A percentile compares a stretch with the other conserved stretches of the same genome.
These are phyloP conservation scores for Akanthomyces uredinophilus DNA, from an alignment of 2,329 filamentous ascomycete species.

Conservation along the genomic window DNA sequence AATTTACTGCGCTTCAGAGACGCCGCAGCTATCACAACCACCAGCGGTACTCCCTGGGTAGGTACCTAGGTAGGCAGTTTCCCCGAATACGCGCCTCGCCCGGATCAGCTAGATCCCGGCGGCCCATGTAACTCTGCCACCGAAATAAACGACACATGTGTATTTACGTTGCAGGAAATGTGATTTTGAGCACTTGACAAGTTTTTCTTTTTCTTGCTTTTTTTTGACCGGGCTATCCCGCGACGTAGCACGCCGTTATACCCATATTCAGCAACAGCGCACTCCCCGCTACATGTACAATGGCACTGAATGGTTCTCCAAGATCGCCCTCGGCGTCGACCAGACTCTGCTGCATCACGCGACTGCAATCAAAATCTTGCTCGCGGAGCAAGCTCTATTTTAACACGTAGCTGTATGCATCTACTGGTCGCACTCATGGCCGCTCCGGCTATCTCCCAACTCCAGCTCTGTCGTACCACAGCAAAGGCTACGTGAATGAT, in stretches of 20 bases:
- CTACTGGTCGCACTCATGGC: not conserved
- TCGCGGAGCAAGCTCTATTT: not conserved
- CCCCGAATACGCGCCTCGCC: not conserved
- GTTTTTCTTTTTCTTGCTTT: too few relatives aligned
- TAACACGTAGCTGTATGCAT: not conserved
- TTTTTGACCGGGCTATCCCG: too few relatives aligned
- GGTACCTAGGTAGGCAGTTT: too few relatives aligned
- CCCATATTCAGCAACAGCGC: too few relatives aligned
- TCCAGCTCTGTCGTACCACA: too few relatives aligned
- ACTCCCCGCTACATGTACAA: not conserved
- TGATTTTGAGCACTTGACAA: not conserved
- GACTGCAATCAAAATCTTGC: not conserved
- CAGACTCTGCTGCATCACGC: not conserved
- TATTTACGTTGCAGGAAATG: not conserved
- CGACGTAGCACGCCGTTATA: too few relatives aligned
- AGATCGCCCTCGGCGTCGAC: not conserved
- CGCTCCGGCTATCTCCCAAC: not conserved
- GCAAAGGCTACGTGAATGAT: too few relatives aligned
- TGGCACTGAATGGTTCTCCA: not conserved
- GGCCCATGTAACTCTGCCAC: too few relatives aligned
- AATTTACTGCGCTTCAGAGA: not conserved
- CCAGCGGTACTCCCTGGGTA: not conserved
- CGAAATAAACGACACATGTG: not conserved
- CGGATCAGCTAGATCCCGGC: not conserved
- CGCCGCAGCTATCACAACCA: not conserved